Percentiles rank a stretch among this genome's conserved stretches.
phyloP scores from a whole-genome alignment of 2,329 filamentous ascomycete genomes.

The Alternaria atra region DNA sequence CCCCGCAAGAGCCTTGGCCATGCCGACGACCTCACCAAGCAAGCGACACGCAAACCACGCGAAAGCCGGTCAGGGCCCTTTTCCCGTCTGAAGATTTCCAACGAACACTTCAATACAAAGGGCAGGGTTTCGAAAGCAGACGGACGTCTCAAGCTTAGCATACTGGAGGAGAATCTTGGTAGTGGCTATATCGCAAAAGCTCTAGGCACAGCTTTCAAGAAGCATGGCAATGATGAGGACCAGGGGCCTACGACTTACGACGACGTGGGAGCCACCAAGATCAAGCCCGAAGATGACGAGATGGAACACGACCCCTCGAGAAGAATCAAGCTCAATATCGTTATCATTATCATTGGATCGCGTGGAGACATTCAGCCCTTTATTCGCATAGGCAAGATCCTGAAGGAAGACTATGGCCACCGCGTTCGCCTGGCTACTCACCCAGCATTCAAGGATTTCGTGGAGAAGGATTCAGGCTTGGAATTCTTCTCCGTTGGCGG shows the following conservation, averaged over 20 bases:
- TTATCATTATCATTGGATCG: conserved; percentile 84
- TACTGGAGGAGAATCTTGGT: conserved; percentile 72
- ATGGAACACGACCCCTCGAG: conserved; percentile 44
- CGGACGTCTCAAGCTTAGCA: conserved; percentile 74
- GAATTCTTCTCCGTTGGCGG: conserved; percentile 85
- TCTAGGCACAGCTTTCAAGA: conserved; percentile 69
- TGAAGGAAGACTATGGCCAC: conserved; percentile 76
- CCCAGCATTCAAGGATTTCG: conserved; percentile 77
- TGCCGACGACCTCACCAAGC: conserved; percentile 15
- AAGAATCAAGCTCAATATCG: conserved; percentile 73
- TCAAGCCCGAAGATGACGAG: conserved; percentile 43
- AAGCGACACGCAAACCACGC: conserved; percentile 17
- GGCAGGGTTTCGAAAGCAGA: conserved; percentile 73
- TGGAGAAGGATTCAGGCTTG: conserved; percentile 74
- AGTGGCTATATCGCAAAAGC: conserved; percentile 78
- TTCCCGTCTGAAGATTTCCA: conserved; percentile 67
- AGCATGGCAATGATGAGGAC: conserved; percentile 59
- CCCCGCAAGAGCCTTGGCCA: conserved; percentile 29
- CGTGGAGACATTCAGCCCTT: conserved; percentile 85
- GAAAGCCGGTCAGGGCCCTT: conserved; percentile 48
- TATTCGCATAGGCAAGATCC: conserved; percentile 74
- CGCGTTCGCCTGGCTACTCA: conserved; percentile 82
- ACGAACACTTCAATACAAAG: conserved; percentile 71
- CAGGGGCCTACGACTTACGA: conserved; percentile 36
- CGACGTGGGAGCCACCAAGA: conserved; percentile 27